Base-by-base conservation (phyloP, 139 green algal species). In the Ulvella scutata region DNA sequence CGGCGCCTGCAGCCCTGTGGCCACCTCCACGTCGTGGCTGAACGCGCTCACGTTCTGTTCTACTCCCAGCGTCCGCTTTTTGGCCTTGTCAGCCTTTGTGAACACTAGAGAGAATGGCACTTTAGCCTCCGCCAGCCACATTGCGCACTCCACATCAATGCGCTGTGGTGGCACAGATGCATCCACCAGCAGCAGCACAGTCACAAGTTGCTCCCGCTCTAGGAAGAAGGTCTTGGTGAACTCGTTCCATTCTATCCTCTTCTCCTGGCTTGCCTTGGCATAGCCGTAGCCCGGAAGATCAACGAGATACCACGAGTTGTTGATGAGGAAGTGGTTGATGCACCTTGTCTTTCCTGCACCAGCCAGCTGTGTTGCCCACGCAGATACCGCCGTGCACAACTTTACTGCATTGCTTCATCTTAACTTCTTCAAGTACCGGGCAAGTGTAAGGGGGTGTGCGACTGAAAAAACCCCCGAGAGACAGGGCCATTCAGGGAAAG, bases 311-410 rank as follows among this genome's bases (percentile, higher is more conserved):
- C 92, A 98, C 3, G 31, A 79, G 72, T 88, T 77, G 82, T 98
- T 98, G 79, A 98, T 96, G 3, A 96, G 75, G 76, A 97, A 98
- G 78, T 98, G 94, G 79, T 98, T 98, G 78, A 98, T 98, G 76
- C 85, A 91, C 29, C 81, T 81, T 6, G 93, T 98, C 79, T 98
- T 98, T 73, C 93, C 93, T 97, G 87, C 78, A 76, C 6, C n/a
- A n/a, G n/a, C 2, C n/a, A 38, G 4, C n/a, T n/a, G n/a, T n/a
- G n/a, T n/a, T n/a, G n/a, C n/a, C n/a, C n/a, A n/a, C n/a, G n/a
- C n/a, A n/a, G n/a, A n/a, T n/a, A n/a, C n/a, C n/a, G n/a, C n/a
- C n/a, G n/a, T n/a, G n/a, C n/a, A n/a, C n/a, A n/a, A n/a, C n/a
- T n/a, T n/a, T n/a, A n/a, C n/a, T n/a, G n/a, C n/a, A n/a, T n/a